Evolutionary conservation across 345 rosid species (phyloP), one percentile per base, ranked within the genome.

Genomic region (Boechera retrofracta): DNA sequence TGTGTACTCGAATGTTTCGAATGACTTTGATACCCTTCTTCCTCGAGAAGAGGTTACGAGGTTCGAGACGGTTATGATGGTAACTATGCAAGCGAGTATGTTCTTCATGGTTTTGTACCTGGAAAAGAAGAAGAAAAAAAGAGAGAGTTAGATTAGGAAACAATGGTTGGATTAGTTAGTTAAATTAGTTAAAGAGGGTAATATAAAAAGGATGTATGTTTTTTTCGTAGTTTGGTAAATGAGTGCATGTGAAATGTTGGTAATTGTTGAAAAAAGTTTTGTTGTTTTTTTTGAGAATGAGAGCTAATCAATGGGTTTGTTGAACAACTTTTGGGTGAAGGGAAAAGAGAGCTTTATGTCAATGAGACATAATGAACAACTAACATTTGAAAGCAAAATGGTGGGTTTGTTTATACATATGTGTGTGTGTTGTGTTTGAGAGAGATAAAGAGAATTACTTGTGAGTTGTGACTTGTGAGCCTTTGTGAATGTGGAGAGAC

Each of bases 1-100:
- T 48, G 68, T 75, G 88, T 94, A 94, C 84, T 89, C 91, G 35
- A 89, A 77, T 0, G 87, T 72, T 5, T 82, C 65, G 45, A 35
- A 61, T 60, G 82, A 73, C 60, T 67, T 52, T 73, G 18, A 10
- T 60, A 26, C 60, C 66, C 57, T 73, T 79, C 58, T 44, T 33
- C 53, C 52, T 13, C 2, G 28, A 3, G 54, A 1, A 5, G 7
- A 26, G 64, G 41, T 5, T 54, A 57, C 2, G 10, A 60, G 36
- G 63, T 11, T 8, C 1, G 64, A 32, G 71, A 78, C 65, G 65
- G 60, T 52, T 53, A 73, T 44, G 35, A 73, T 44, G 15, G 78
- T 67, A n/a, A 67, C 2, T 32, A 73, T 53, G 65, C 44, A 67
- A 7, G 45, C 10, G 21, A 79, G 71, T 73, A 54, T 53, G 28